Evolutionary conservation across 1,139 yeast genomes (phyloP).

Genomic region (Meyerozyma sp.): DNA sequence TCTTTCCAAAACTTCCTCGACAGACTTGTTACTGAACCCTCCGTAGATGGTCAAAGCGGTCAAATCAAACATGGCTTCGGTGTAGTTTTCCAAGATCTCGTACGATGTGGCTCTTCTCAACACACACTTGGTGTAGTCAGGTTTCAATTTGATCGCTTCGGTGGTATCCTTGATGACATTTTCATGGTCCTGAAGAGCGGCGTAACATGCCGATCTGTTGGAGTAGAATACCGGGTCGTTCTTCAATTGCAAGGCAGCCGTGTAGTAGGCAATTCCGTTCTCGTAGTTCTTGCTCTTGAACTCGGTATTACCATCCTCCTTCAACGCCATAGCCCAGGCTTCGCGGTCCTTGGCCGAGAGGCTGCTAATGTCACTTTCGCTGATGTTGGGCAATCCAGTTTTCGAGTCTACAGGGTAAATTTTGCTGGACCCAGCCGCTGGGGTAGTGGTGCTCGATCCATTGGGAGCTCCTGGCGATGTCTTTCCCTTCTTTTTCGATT

Average conservation of each 20-base stretch:
- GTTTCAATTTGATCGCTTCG: conserved; percentile 77
- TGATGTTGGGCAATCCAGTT: conserved; percentile 51
- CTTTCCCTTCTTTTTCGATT: conserved; percentile 25
- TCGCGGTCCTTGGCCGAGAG: conserved; percentile 55
- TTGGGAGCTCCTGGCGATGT: conserved; percentile 10
- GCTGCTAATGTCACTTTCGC: conserved; percentile 38
- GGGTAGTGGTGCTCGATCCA: conserved; percentile 10
- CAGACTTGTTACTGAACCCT: conserved; percentile 71
- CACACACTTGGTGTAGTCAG: conserved; percentile 82
- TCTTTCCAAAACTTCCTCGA: conserved; percentile 82
- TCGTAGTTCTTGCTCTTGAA: conserved; percentile 68
- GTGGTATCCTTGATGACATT: conserved; percentile 86
- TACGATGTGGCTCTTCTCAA: conserved; percentile 73
- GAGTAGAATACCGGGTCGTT: conserved; percentile 87
- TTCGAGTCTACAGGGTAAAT: conserved; percentile 44
- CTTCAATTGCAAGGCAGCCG: conserved; percentile 70
- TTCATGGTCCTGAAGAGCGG: conserved; percentile 71
- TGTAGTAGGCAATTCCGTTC: conserved; percentile 71
- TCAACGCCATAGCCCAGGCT: conserved; percentile 69
- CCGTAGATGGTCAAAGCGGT: conserved; percentile 78
- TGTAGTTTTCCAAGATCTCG: conserved; percentile 71
- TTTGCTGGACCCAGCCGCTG: conserved; percentile 10
- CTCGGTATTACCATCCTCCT: conserved; percentile 82
- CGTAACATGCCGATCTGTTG: conserved; percentile 93
- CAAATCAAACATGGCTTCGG: conserved; percentile 87